Base-by-base conservation (phyloP, 169 alveolate species). In the Eimeria acervulina region DNA sequence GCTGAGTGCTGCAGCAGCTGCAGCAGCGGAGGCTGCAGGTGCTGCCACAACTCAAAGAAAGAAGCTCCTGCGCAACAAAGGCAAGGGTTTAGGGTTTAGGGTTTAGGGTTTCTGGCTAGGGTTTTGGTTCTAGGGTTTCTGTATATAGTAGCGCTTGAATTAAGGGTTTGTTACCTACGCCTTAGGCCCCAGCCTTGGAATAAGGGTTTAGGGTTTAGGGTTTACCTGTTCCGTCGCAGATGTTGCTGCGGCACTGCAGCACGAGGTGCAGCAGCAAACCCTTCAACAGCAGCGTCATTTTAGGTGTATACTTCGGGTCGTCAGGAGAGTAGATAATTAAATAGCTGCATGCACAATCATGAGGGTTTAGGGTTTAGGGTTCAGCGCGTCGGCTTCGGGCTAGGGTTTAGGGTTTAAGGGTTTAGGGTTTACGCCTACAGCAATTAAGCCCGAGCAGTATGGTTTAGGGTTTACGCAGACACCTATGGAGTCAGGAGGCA, bases 1-100 rank as follows among this genome's bases (percentile, higher is more conserved):
- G 87, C 61, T n/a, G 87, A 19, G 87, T 76, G 87, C 87, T 76
- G 87, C 87, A 76, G 87, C 87, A 76, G 87, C 87, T 33, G 87
- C 87, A 76, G 87, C 68, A 59, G 5, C 28, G 68, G 68, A 2
- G 28, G 68, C 68, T 59, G 68, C n/a, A 59, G 68, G n/a, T 76
- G 87, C 21, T 38, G 87, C 87, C 87, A 76, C 59, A 76, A 31
- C 59, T 76, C 87, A 10, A 76, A 76, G 59, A 76, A 40, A 36
- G 87, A 33, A 4, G 61, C 6, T 17, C 87, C 87, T 76, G 59
- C 55, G 38, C 15, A 40, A 8, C 10, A n/a, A 12, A 68, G 42
- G 23, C 38, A 68, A 59, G 68, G 68, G 68, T 59, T 59, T 2
- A 59, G 68, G 68, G 68, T 59, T 55, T 55, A 33, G 38, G 36